Base-by-base conservation (phyloP, 345 rosid species). In the Corymbia maculata region DNA sequence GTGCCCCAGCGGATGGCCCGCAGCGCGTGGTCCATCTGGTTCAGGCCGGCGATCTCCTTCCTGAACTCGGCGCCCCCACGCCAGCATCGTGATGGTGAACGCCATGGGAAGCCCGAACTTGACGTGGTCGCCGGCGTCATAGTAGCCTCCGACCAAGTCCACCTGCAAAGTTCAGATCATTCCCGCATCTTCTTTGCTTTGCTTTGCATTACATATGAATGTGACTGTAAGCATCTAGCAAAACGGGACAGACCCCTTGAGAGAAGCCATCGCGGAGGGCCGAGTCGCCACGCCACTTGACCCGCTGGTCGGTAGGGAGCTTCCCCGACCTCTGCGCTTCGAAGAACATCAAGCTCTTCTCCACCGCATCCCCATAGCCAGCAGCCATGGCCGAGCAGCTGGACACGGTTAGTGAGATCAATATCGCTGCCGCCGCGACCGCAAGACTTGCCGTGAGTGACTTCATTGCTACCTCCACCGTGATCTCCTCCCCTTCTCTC, bases 91-190 rank as follows among this genome's bases (percentile, higher is more conserved):
- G 45, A 93, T 91, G 15, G 92, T 92, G 79, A 93, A 97, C 15
- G 99, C 99, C 96, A 96, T 95, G 26, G 97, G 99, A 61, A 97
- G 90, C 50, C 99, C 98, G 87, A 97, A 97, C 92, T 96, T 97
- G 87, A 97, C 98, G 90, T 95, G 95, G 86, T 97, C 99, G 89
- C 98, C 99, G 22, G 98, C 98, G 87, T 97, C 99, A 61, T 96
- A 97, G 91, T 97, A 97, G 11, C 98, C 98, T 89, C 98, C 99
- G 16, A 93, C 97, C 91, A 97, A 92, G 61, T 96, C 93, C 92
- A 94, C 96, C 98, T 94, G 89, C 88, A 28, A 8, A 75, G 49
- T 75, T 75, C 84, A 19, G 49, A 42, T 42, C 49, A 21, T 19
- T 42, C 84, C 49, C 84, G 42, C 19, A 0, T 2, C 66, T 57